Conservation (phyloP, 1,284 basidiomycete species). For the Stygiomarasmius scandens region DNA sequence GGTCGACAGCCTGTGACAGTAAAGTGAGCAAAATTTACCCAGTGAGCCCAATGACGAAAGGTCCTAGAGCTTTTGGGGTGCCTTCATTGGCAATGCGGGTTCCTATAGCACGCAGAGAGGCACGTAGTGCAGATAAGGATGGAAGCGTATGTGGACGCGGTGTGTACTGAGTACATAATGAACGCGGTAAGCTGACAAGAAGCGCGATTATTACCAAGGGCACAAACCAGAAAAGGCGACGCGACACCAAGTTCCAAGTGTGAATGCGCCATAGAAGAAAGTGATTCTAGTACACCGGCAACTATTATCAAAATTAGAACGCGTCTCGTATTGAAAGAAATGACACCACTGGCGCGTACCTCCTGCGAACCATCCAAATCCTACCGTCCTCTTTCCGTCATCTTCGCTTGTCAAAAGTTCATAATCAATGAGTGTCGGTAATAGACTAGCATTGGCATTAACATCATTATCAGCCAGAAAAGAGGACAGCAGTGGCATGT, state of each 20-base stretch:
- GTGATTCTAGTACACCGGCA: slow-evolving; percentile 81
- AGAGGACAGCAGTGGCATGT: slow-evolving; percentile 74
- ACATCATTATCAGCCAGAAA: slow-evolving; percentile 46
- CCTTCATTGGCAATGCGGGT: slow-evolving; percentile 53
- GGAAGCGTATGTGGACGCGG: slow-evolving; percentile 80
- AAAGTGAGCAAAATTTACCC: slow-evolving; percentile 53
- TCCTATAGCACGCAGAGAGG: slow-evolving; percentile 63
- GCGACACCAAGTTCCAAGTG: slow-evolving; percentile 79
- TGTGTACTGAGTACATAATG: slow-evolving; percentile 62
- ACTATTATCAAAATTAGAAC: slow-evolving; percentile 44
- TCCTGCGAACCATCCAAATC: slow-evolving; percentile 89
- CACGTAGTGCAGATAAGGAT: slow-evolving; percentile 60
- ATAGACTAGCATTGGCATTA: slow-evolving; percentile 18
- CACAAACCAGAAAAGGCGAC: slow-evolving; percentile 78
- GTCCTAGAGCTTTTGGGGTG: slow-evolving; percentile 67
- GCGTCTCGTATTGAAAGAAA: background rate
- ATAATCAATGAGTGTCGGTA: slow-evolving; percentile 76
- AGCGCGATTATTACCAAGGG: background rate
- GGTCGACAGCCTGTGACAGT: background rate
- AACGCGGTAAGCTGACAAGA: slow-evolving; percentile 3
- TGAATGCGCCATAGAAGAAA: slow-evolving; percentile 77
- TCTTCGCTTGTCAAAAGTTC: slow-evolving; percentile 69
- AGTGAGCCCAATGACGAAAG: slow-evolving; percentile 81
- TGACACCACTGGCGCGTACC: slow-evolving; percentile 45
- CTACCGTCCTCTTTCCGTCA: slow-evolving; percentile 77